phyloP scores from a whole-genome alignment of 306 rosid species.

The Aeschynomene evenia region DNA sequence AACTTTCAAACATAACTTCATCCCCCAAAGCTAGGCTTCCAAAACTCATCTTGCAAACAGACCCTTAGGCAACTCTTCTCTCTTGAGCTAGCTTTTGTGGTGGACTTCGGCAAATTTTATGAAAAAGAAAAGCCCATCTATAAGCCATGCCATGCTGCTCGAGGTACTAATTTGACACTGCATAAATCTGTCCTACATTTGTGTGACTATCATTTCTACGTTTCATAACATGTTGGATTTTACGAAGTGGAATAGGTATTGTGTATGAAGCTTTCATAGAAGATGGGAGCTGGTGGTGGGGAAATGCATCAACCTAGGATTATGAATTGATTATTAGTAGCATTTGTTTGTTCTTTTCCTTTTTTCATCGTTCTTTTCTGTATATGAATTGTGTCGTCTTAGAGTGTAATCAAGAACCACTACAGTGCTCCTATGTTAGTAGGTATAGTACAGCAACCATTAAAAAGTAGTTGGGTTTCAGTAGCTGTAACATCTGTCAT shows the following conservation, averaged over 20 bases:
- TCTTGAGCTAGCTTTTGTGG: too few relatives aligned
- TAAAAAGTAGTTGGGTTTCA: too few relatives aligned
- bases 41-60: too few relatives aligned
- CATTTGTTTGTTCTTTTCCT: background rate
- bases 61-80: too few relatives aligned
- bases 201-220: background rate
- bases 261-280: constrained; percentile 13
- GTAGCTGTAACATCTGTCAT: too few relatives aligned
- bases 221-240: background rate
- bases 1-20: too few relatives aligned
- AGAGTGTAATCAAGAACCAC: too few relatives aligned
- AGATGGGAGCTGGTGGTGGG: background rate
- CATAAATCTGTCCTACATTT: background rate
- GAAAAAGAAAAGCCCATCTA: background rate
- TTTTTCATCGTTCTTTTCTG: constrained; percentile 8
- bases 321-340: constrained; percentile 2
- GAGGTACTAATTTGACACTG: background rate
- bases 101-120: too few relatives aligned
- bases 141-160: background rate
- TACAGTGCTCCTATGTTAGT: too few relatives aligned
- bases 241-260: constrained; percentile 1
- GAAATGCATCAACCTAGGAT: background rate
- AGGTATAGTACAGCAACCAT: too few relatives aligned
- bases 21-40: too few relatives aligned
- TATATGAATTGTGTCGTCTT: background rate